A percentile compares a stretch with the other conserved stretches of the same genome.
phyloP scores from a whole-genome alignment of 164 flowering plant species.

The Aristolochia fimbriata region DNA sequence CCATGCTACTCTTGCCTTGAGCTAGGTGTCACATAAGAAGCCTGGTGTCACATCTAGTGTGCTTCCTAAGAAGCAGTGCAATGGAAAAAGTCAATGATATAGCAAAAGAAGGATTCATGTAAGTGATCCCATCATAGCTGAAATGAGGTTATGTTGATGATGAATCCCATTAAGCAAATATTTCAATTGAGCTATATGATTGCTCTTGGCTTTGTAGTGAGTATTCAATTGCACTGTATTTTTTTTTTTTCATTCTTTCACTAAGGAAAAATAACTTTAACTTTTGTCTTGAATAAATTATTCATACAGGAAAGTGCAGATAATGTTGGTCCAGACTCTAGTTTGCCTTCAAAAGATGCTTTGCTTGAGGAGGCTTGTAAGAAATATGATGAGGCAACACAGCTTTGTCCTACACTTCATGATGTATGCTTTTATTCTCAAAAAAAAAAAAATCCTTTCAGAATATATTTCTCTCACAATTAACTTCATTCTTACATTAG shows the following conservation, averaged over 20 bases:
- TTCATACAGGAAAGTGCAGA: constrained; percentile 96
- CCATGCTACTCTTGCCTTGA: too few species aligned
- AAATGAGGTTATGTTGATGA: not conserved
- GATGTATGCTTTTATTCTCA: constrained; percentile 50
- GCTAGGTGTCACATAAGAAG: too few species aligned
- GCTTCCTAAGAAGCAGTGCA: too few species aligned
- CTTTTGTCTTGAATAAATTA: not conserved
- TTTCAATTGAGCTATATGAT: too few species aligned
- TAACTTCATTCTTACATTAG: not conserved
- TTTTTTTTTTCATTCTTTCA: too few species aligned
- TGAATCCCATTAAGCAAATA: not conserved
- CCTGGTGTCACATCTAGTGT: too few species aligned
- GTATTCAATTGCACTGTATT: too few species aligned
- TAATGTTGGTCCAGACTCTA: constrained; percentile 80
- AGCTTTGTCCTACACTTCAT: constrained; percentile 88
- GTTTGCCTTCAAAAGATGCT: constrained; percentile 88
- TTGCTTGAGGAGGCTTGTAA: constrained; percentile 98
- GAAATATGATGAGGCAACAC: constrained; percentile 92
- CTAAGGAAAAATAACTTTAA: too few species aligned
- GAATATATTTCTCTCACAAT: not conserved
- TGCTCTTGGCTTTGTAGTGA: too few species aligned
- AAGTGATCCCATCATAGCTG: not conserved
- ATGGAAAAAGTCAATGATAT: not conserved
- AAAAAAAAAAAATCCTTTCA: too few species aligned
- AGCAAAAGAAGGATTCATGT: not conserved